Evolutionary conservation across 1,139 yeast genomes (phyloP).

Genomic region (Hemisphaericaspora lyxosophila): DNA sequence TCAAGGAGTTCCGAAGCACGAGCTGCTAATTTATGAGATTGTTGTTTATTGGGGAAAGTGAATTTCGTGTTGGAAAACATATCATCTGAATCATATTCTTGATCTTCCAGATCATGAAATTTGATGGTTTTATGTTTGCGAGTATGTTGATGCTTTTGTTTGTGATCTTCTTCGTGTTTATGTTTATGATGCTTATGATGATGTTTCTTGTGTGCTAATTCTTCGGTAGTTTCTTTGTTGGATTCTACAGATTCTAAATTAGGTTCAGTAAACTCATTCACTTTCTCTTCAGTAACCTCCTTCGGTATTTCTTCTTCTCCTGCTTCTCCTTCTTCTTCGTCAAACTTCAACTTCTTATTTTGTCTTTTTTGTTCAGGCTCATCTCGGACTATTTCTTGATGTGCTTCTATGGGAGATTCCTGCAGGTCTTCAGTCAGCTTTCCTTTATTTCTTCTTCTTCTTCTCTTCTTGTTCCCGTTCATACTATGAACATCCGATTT

Average conservation of each 20-base stretch:
- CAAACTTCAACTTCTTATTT: conserved; percentile 32
- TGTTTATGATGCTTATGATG: conserved; percentile 4
- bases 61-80: conserved; percentile 15
- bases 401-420: conserved; percentile 1
- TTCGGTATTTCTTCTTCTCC: background rate
- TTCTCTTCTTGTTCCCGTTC: conserved; percentile 18
- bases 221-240: too few relatives aligned
- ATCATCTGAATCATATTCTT: conserved; percentile 24
- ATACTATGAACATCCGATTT: conserved; percentile 8
- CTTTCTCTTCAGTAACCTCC: background rate
- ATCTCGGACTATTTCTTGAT: conserved; percentile 4
- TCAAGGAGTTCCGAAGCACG: conserved; percentile 49
- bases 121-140: conserved; percentile 13
- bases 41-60: conserved; percentile 5
- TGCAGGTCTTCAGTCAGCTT: conserved; percentile 5
- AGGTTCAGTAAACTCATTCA: background rate
- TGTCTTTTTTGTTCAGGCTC: conserved; percentile 6
- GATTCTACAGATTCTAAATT: too few relatives aligned
- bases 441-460: conserved; percentile 23
- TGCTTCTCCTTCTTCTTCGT: conserved; percentile 7
- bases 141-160: conserved; percentile 6
- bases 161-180: conserved; percentile 1
- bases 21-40: conserved; percentile 25
- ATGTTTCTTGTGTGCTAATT: conserved; percentile 3
- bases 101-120: conserved; percentile 22